Evolutionary conservation across 352 stramenopile species (phyloP).

Genomic region (Phytophthora pisi): DNA sequence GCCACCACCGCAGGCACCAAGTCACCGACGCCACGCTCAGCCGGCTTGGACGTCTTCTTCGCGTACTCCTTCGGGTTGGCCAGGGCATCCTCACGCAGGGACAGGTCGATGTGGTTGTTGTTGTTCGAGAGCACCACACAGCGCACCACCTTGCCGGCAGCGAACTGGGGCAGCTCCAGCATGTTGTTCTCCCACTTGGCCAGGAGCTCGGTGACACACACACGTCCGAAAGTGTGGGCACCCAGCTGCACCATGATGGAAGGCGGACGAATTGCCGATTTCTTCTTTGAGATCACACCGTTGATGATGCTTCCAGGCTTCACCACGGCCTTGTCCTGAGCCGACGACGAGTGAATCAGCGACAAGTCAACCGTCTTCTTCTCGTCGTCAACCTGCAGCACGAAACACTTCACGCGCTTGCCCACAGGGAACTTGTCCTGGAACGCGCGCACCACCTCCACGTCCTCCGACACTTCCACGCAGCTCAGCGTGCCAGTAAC

Average conservation of each 20-base stretch:
- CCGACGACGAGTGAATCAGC: constrained; percentile 49
- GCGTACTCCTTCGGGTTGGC: constrained; percentile 60
- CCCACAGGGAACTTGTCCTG: constrained; percentile 76
- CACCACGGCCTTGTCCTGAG: constrained; percentile 38
- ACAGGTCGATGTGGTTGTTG: constrained; percentile 72
- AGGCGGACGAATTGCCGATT: constrained; percentile 73
- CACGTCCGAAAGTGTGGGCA: constrained; percentile 75
- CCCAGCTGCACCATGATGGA: constrained; percentile 88
- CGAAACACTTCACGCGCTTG: constrained; percentile 70
- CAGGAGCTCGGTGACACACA: constrained; percentile 82
- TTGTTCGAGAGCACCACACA: constrained; percentile 72
- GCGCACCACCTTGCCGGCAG: constrained; percentile 66
- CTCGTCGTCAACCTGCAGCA: constrained; percentile 71
- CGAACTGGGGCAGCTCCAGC: constrained; percentile 69
- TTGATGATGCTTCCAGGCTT: constrained; percentile 64
- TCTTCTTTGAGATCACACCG: constrained; percentile 75
- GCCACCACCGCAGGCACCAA: constrained; percentile 92
- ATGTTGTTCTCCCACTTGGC: constrained; percentile 75
- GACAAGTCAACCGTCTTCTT: constrained; percentile 82
- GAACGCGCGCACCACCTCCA: constrained; percentile 62
- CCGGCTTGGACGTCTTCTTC: constrained; percentile 38
- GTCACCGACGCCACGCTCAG: constrained; percentile 67
- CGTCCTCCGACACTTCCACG: constrained; percentile 72
- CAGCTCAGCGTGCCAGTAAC: constrained; percentile 69
- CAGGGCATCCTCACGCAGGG: constrained; percentile 70